phyloP scores from a whole-genome alignment of 257 asterid genomes.

The Jasminum sambac region DNA sequence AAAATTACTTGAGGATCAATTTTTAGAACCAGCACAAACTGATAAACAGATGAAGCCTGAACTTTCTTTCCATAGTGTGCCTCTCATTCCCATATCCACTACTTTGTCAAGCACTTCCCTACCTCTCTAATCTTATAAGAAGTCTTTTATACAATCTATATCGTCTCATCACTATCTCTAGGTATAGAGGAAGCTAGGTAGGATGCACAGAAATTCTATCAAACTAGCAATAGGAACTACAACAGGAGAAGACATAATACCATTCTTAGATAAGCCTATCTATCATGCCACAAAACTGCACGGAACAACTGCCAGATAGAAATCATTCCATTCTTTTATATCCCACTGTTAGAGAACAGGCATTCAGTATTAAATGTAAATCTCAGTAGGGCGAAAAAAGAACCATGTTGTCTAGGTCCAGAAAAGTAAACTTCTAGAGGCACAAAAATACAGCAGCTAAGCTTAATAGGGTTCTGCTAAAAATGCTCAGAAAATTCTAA shows the following conservation, averaged over 20 bases:
- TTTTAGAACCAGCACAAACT: background rate
- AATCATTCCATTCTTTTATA: background rate
- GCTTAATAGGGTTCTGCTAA: background rate
- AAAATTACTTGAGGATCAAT: background rate
- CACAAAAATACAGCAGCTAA: slow-evolving; percentile 6
- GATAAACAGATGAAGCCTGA: slow-evolving; percentile 1
- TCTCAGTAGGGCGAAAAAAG: background rate
- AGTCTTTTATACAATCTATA: background rate
- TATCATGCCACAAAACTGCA: background rate
- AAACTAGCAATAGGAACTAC: background rate
- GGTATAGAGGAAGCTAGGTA: background rate
- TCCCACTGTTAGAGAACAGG: background rate
- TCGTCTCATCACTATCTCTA: background rate
- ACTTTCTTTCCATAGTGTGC: background rate
- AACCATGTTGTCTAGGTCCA: slow-evolving; percentile 8
- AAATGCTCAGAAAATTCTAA: slow-evolving; percentile 1
- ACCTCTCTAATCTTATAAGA: background rate
- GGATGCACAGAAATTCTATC: background rate
- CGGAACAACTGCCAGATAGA: background rate
- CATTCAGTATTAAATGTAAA: background rate
- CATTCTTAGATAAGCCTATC: background rate
- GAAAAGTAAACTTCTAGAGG: slow-evolving; percentile 5
- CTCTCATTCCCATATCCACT: background rate
- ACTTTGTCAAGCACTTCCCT: background rate
- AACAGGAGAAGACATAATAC: background rate